phyloP scores from a whole-genome alignment of 2,329 filamentous ascomycete genomes.

The Arthroderma sp. region DNA sequence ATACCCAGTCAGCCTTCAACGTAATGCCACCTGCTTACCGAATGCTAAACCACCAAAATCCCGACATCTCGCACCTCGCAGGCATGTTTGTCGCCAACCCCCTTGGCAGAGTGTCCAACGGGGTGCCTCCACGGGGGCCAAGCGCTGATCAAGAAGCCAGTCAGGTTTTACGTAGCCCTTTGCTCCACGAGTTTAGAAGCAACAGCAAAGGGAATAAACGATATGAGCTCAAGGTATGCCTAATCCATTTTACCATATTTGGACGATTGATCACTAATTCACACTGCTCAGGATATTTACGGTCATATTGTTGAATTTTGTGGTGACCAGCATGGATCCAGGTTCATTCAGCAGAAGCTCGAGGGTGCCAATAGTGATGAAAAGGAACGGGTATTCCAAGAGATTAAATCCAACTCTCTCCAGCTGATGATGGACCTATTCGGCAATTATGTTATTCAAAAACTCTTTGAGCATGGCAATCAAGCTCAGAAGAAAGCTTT shows the following conservation, averaged over 20 bases:
- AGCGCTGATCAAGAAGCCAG: conserved; percentile 41
- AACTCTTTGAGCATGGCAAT: conserved; percentile 91
- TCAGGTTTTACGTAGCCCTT: conserved; percentile 52
- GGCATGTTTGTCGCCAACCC: too few species aligned
- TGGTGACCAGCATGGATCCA: conserved; percentile 87
- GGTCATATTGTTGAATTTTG: conserved; percentile 84
- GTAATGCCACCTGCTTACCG: conserved; percentile 17
- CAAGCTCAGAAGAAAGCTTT: conserved; percentile 83
- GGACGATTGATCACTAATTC: background rate
- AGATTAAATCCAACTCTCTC: conserved; percentile 71
- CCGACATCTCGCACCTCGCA: too few species aligned
- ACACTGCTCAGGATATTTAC: conserved; percentile 54
- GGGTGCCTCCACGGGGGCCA: background rate
- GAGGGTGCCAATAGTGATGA: conserved; percentile 90
- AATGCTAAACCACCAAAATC: background rate
- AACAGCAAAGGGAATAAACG: conserved; percentile 59
- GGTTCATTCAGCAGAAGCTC: conserved; percentile 89
- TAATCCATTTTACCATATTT: background rate
- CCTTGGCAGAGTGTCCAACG: too few species aligned
- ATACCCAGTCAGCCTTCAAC: conserved; percentile 14
- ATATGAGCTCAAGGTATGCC: conserved; percentile 60
- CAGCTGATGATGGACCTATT: conserved; percentile 94
- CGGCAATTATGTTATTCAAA: conserved; percentile 96
- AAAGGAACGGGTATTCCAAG: conserved; percentile 78
- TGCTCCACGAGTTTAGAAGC: conserved; percentile 67